A percentile compares a stretch with the other conserved stretches of the same genome.
Conservation (phyloP, 2,329 filamentous ascomycete species). For the Aspergillus nomiae region DNA sequence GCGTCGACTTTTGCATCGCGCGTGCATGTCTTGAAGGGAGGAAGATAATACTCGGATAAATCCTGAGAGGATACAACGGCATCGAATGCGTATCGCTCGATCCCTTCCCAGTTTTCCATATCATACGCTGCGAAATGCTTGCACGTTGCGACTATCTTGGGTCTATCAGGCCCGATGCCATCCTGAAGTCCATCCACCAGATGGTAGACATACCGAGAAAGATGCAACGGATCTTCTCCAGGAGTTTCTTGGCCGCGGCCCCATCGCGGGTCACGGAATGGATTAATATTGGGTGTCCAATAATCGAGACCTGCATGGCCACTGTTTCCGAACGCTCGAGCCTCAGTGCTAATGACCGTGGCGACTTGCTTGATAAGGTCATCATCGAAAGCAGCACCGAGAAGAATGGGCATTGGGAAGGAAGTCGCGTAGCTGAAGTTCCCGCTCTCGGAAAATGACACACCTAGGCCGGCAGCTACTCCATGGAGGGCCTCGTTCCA, state of each 20-base stretch:
- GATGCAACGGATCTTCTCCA: slow-evolving; percentile 41
- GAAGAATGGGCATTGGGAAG: slow-evolving; percentile 63
- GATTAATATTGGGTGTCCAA: slow-evolving; percentile 64
- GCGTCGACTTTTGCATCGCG: slow-evolving; percentile 58
- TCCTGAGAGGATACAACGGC: slow-evolving; percentile 50
- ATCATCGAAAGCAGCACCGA: slow-evolving; percentile 63
- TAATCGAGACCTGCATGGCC: slow-evolving; percentile 40
- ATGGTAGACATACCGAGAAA: slow-evolving; percentile 17
- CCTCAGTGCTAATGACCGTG: slow-evolving; percentile 56
- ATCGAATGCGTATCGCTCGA: slow-evolving; percentile 26
- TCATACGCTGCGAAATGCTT: slow-evolving; percentile 62
- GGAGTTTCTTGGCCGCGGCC: slow-evolving; percentile 61
- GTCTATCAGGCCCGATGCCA: slow-evolving; percentile 27
- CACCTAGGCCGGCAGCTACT: slow-evolving; percentile 50
- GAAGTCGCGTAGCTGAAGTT: slow-evolving; percentile 58
- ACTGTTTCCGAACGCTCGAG: slow-evolving; percentile 63
- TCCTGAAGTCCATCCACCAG: slow-evolving; percentile 49
- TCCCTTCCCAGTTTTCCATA: slow-evolving; percentile 52
- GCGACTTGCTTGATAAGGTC: slow-evolving; percentile 58
- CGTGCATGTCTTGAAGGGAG: slow-evolving; percentile 64
- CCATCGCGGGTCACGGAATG: slow-evolving; percentile 63
- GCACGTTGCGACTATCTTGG: slow-evolving; percentile 55
- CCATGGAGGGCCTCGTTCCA: slow-evolving; percentile 66
- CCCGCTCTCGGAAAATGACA: slow-evolving; percentile 53
- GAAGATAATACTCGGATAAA: slow-evolving; percentile 66